A percentile compares a stretch with the other conserved stretches of the same genome.
Conservation (phyloP, 1,284 basidiomycete species). For the Cryptococcus maquisensis region DNA sequence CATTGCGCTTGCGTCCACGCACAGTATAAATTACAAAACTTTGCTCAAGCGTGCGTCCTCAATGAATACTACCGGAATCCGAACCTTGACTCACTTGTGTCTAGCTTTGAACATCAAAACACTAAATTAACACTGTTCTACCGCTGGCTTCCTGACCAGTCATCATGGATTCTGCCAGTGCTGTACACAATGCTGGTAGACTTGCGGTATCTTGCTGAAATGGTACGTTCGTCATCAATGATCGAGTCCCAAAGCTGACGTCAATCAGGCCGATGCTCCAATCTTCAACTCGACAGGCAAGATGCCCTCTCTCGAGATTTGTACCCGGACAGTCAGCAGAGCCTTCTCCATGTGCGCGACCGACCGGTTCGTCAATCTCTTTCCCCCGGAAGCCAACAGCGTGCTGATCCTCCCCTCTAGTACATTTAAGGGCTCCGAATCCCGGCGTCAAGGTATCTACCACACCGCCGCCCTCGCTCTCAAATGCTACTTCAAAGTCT, state of each 20-base stretch:
- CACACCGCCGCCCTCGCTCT: constrained; percentile 87
- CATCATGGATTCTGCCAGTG: constrained; percentile 74
- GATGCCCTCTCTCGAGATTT: constrained; percentile 78
- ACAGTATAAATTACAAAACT: constrained; percentile 27
- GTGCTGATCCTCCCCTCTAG: constrained; percentile 40
- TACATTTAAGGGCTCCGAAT: constrained; percentile 63
- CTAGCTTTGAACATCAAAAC: constrained; percentile 40
- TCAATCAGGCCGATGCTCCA: constrained; percentile 49
- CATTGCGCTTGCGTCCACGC: constrained; percentile 43
- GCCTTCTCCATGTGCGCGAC: constrained; percentile 87
- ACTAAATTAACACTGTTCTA: constrained; percentile 60
- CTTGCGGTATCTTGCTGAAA: constrained; percentile 70
- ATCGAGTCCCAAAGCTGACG: neutral
- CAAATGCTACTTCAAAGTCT: constrained; percentile 91
- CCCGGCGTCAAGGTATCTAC: constrained; percentile 91
- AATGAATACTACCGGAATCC: neutral
- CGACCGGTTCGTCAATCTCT: constrained; percentile 62
- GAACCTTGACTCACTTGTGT: neutral
- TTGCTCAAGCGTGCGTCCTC: constrained; percentile 27
- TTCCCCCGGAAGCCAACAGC: neutral
- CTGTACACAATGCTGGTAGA: constrained; percentile 74
- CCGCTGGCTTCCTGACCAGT: constrained; percentile 68
- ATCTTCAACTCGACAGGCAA: constrained; percentile 37
- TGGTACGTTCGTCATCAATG: constrained; percentile 24
- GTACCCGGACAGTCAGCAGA: constrained; percentile 84